Evolutionary conservation across 148 eudicot genomes (phyloP).

Genomic region (Arctostaphylos glauca): DNA sequence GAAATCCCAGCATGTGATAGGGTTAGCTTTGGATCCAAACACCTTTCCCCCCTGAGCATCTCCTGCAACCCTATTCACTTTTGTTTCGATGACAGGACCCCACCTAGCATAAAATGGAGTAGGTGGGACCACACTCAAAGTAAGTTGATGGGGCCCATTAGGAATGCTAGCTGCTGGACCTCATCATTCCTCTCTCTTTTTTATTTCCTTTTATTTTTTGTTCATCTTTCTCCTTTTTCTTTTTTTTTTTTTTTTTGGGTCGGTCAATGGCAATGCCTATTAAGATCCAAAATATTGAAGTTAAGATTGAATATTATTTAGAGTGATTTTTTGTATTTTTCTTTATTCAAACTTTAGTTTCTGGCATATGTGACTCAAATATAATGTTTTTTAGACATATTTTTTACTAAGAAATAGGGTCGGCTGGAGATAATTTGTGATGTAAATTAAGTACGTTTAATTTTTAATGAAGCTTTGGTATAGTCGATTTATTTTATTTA

Average conservation of each 20-base stretch:
- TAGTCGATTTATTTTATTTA: too few relatives aligned
- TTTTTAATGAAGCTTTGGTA: too few relatives aligned
- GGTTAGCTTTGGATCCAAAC: conserved; percentile 41
- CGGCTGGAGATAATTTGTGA: too few relatives aligned
- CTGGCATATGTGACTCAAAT: too few relatives aligned
- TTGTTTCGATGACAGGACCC: conserved; percentile 22
- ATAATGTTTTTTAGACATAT: too few relatives aligned
- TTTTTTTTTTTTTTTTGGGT: background rate
- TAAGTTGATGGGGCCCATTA: conserved; percentile 20
- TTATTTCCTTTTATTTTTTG: conserved; percentile 3
- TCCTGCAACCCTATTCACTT: conserved; percentile 1
- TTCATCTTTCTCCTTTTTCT: background rate
- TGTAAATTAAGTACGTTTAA: too few relatives aligned
- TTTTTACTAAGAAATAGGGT: too few relatives aligned
- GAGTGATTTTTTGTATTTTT: background rate
- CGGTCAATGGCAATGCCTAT: background rate
- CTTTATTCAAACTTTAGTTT: background rate
- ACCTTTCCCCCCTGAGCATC: conserved; percentile 20
- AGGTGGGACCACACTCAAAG: conserved; percentile 26
- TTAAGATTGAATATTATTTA: background rate
- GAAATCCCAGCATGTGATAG: background rate
- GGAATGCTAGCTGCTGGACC: conserved; percentile 25
- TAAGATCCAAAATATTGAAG: background rate
- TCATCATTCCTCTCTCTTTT: conserved; percentile 23
- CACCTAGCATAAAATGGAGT: conserved; percentile 17